phyloP scores from a whole-genome alignment of 352 stramenopile genomes.

The Globisporangium emineosum region DNA sequence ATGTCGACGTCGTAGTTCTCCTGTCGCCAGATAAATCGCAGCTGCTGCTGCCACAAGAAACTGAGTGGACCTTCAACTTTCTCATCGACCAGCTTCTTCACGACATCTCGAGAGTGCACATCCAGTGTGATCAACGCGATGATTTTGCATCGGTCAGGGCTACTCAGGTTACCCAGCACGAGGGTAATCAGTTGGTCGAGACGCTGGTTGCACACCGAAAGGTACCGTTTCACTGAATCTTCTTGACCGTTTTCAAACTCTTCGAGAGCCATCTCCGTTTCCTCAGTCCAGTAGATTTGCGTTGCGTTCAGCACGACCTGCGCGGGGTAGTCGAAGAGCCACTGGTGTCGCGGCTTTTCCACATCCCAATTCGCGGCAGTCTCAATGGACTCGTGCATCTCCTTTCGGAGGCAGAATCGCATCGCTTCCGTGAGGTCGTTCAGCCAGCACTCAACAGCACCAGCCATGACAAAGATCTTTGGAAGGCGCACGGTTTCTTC shows the following conservation, averaged over 20 bases:
- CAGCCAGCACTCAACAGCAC: conserved; percentile 83
- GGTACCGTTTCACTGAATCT: conserved; percentile 83
- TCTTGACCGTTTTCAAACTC: conserved; percentile 88
- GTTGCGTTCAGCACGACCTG: conserved; percentile 87
- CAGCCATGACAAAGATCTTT: conserved; percentile 80
- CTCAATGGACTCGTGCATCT: conserved; percentile 88
- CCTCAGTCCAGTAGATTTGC: conserved; percentile 96
- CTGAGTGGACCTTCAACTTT: conserved; percentile 86
- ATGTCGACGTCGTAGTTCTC: conserved; percentile 95
- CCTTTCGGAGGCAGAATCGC: conserved; percentile 76
- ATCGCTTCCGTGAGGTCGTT: conserved; percentile 87
- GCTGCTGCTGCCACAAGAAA: conserved; percentile 88
- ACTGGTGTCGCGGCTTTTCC: conserved; percentile 95
- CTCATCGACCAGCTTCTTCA: conserved; percentile 86
- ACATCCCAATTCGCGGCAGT: conserved; percentile 92
- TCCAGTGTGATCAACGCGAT: conserved; percentile 97
- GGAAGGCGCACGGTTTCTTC: conserved; percentile 59
- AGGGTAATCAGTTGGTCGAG: conserved; percentile 92
- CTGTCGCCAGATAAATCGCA: conserved; percentile 90
- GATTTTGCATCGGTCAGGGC: conserved; percentile 91
- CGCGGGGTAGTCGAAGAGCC: conserved; percentile 96
- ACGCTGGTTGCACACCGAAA: conserved; percentile 74
- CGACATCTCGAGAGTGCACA: conserved; percentile 93
- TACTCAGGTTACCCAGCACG: conserved; percentile 85
- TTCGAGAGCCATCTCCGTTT: conserved; percentile 91